Base-by-base conservation (phyloP, 805 yeast species). In the Yarrowia sp. region DNA sequence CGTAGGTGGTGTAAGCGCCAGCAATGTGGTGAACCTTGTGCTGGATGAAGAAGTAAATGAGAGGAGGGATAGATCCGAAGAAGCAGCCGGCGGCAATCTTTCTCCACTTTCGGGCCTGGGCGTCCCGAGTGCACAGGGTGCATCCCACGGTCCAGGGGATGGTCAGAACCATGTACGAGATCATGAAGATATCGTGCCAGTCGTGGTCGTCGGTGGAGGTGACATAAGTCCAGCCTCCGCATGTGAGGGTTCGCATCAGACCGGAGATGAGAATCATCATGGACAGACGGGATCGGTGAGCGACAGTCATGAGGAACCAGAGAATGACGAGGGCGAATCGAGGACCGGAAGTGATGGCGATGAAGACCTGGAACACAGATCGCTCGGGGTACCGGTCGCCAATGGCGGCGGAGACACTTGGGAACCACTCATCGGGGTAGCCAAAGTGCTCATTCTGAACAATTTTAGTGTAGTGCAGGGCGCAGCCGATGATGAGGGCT, bases 171-270 rank as follows among this genome's bases (percentile, higher is more conserved):
- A 95, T 88, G 76, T 95, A 95, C 28, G 88, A 74, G 67, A 95
- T 91, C 99, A 95, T 95, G 74, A 93, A 93, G 46, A 95, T 85
- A 73, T 95, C 98, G 74, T 95, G 99, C 79, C 88, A 86, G 76
- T 93, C 97, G 71, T 93, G 98, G 74, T 95, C 97, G 75, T 95
- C 99, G 0, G 98, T 91, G 7, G 97, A 89, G 1, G 99, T 95
- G 68, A 95, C 89, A 73, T 95, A 95, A 8, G 96, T 96, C 98
- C 98, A 95, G 12, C 98, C 98, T 72, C 99, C 99, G 73, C 98
- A 95, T 1, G 97, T 88, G 65, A 95, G 83, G 0, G 99, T 95
- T 76, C 99, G 85, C n/a, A 89, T 63, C 1, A 89, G 66, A n/a
- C 99, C 99, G 67, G 44, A 82, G 81, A 67, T 80, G 67, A 68